phyloP scores from a whole-genome alignment of 176 grass and related monocot genomes.

The Raddia guianensis region DNA sequence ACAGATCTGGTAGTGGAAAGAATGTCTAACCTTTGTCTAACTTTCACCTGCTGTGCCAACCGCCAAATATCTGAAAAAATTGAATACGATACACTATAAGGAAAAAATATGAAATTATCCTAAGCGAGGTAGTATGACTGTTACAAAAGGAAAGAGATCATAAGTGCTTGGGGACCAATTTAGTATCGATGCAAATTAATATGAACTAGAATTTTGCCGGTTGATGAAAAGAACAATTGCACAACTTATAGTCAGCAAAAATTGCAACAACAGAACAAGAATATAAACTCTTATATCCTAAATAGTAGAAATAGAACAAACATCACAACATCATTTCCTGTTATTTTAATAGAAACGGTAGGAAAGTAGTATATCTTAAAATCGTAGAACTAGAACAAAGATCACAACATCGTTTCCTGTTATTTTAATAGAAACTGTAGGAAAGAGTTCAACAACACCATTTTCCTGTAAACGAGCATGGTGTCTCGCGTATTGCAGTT shows the following conservation, averaged over 20 bases:
- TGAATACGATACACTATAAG: constrained; percentile 32
- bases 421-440: too few species aligned
- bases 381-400: background rate
- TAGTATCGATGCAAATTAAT: background rate
- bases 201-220: background rate
- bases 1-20: background rate
- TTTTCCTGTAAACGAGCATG: too few species aligned
- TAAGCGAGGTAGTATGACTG: background rate
- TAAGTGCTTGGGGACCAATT: background rate
- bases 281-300: background rate
- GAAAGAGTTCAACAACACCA: background rate
- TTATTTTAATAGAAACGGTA: too few species aligned
- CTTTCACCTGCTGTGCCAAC: constrained; percentile 88
- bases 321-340: background rate
- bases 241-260: background rate
- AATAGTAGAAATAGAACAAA: background rate
- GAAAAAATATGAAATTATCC: background rate
- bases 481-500: too few species aligned
- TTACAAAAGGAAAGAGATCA: constrained; percentile 12
- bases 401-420: background rate
- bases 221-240: background rate
- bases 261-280: constrained; percentile 4
- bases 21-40: constrained; percentile 87
- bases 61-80: constrained; percentile 91
- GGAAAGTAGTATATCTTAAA: background rate